A percentile compares a stretch with the other conserved stretches of the same genome.
Evolutionary conservation across 1,284 basidiomycete genomes (phyloP).

Genomic region (Omphalotus olearius): DNA sequence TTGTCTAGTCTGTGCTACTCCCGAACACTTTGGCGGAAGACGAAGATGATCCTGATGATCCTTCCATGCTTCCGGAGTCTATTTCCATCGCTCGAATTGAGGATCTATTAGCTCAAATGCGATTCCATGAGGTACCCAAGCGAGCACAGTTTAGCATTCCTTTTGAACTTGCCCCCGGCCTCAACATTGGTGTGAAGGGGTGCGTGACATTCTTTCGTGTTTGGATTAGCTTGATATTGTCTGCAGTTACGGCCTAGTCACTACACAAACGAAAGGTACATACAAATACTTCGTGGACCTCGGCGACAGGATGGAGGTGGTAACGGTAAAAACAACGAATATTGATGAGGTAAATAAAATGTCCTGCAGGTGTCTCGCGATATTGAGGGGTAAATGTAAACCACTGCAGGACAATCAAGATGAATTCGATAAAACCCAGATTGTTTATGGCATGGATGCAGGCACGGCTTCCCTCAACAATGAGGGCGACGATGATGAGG

Average conservation of each 20-base stretch:
- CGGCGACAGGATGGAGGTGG: constrained; percentile 75
- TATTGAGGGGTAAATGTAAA: background rate
- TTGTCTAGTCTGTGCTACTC: constrained; percentile 55
- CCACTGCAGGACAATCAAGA: constrained; percentile 48
- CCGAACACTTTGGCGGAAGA: constrained; percentile 45
- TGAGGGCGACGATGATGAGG: constrained; percentile 35
- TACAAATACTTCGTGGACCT: constrained; percentile 82
- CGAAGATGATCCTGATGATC: constrained; percentile 43
- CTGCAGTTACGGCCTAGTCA: constrained; percentile 78
- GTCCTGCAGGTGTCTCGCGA: background rate
- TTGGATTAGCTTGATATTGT: constrained; percentile 3
- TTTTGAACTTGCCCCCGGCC: constrained; percentile 74
- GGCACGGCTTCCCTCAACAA: constrained; percentile 39
- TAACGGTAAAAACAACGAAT: constrained; percentile 64
- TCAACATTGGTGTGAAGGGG: constrained; percentile 91
- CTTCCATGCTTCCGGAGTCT: constrained; percentile 53
- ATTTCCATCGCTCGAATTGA: constrained; percentile 71
- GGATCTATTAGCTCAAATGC: constrained; percentile 80
- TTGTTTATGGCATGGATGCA: constrained; percentile 63
- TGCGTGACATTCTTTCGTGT: constrained; percentile 30
- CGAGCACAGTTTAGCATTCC: constrained; percentile 83
- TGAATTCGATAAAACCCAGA: constrained; percentile 52
- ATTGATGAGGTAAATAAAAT: constrained; percentile 65
- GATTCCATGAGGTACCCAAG: constrained; percentile 84
- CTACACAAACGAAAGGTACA: constrained; percentile 77